These are phyloP conservation scores for Zizania latifolia DNA, from an alignment of 176 grass and related monocot species.

Conservation along the genomic window DNA sequence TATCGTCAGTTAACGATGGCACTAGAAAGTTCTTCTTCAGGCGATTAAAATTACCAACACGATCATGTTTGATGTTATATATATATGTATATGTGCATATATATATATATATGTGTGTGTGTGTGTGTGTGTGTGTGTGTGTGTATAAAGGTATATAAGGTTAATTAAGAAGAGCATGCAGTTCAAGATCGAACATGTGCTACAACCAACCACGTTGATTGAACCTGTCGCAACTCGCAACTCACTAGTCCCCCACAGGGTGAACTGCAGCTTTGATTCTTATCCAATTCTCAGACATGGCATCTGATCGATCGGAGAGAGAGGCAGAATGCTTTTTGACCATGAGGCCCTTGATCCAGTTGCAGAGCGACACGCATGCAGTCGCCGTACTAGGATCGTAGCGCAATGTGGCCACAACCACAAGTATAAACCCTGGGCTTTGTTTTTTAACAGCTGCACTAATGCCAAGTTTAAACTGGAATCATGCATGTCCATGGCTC, in stretches of 20 bases:
- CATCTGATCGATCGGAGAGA: not conserved
- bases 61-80: not conserved
- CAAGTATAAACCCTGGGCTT: conserved; percentile 21
- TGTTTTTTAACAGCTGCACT: conserved; percentile 21
- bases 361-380: conserved; percentile 2
- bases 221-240: not conserved
- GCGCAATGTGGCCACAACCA: not conserved
- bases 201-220: not conserved
- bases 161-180: not conserved
- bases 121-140: too few relatives aligned
- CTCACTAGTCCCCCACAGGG: too few relatives aligned
- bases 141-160: too few relatives aligned
- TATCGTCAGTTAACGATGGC: not conserved
- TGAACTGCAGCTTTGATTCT: not conserved
- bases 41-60: not conserved
- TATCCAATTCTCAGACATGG: not conserved
- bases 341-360: too few relatives aligned
- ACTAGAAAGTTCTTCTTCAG: not conserved
- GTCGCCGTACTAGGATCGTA: not conserved
- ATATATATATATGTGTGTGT: too few relatives aligned
- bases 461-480: conserved; percentile 37
- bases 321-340: not conserved
- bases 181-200: not conserved
- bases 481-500: conserved; percentile 36
- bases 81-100: too few relatives aligned